Conservation (phyloP, 208 protist genomes). For the Leishmania arabica region DNA sequence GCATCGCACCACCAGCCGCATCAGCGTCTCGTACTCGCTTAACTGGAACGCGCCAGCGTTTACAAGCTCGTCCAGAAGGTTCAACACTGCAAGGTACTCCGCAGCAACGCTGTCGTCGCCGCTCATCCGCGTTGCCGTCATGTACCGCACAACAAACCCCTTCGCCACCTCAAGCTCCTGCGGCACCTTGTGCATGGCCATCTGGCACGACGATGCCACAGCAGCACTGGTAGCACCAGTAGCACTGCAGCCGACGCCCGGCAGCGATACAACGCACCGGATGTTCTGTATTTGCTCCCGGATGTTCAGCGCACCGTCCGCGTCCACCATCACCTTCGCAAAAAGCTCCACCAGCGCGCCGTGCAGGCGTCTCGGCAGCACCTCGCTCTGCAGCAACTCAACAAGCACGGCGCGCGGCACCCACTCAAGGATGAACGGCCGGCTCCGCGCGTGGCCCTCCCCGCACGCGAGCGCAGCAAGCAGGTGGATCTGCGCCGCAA, state of each 20-base stretch:
- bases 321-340: conserved; percentile 32
- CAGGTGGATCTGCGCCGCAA: conserved; percentile 37
- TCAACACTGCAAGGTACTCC: conserved; percentile 36
- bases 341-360: conserved; percentile 45
- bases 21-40: conserved; percentile 34
- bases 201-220: conserved; percentile 1
- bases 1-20: conserved; percentile 29
- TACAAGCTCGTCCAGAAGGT: conserved; percentile 40
- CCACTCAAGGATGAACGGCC: conserved; percentile 34
- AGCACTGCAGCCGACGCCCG: neutral
- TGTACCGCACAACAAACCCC: conserved; percentile 27
- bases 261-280: conserved; percentile 28
- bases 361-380: conserved; percentile 34
- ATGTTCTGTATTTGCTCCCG: conserved; percentile 37
- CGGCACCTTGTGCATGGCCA: conserved; percentile 21
- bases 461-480: conserved; percentile 38
- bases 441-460: conserved; percentile 12
- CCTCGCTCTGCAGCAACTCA: conserved; percentile 21
- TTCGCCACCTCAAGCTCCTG: conserved; percentile 29
- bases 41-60: conserved; percentile 41
- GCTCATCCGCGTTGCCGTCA: conserved; percentile 26
- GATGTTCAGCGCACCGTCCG: conserved; percentile 24
- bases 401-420: conserved; percentile 36
- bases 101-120: conserved; percentile 28
- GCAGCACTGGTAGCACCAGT: neutral